phyloP scores from a whole-genome alignment of 306 rosid genomes.

The Nissolia schottii region DNA sequence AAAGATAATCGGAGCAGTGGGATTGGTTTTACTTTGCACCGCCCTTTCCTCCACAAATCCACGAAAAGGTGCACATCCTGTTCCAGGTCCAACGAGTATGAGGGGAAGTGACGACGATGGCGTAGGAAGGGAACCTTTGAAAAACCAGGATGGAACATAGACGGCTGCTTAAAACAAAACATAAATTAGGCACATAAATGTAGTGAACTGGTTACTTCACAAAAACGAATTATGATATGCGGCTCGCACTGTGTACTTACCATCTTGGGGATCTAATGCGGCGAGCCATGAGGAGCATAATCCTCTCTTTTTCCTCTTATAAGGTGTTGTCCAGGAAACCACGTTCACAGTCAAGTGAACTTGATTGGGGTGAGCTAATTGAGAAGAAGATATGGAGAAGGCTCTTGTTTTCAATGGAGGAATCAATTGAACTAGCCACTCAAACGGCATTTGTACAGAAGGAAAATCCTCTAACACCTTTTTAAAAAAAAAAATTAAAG shows the following conservation, averaged over 20 bases:
- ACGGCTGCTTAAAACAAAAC: constrained; percentile 40
- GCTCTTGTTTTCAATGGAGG: constrained; percentile 81
- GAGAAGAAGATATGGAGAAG: constrained; percentile 86
- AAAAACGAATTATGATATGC: neutral
- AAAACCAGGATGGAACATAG: constrained; percentile 67
- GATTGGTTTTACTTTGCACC: constrained; percentile 40
- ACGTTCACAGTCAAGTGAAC: constrained; percentile 83
- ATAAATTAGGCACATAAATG: constrained; percentile 5
- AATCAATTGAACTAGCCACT: constrained; percentile 91
- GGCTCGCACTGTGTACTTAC: constrained; percentile 32
- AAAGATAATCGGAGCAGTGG: constrained; percentile 70
- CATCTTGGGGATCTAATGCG: constrained; percentile 51
- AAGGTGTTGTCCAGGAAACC: constrained; percentile 79
- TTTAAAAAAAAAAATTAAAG: neutral
- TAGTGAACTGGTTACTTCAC: neutral
- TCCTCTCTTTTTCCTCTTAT: constrained; percentile 66
- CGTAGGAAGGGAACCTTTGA: constrained; percentile 73
- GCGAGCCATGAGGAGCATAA: constrained; percentile 93
- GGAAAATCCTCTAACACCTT: constrained; percentile 90
- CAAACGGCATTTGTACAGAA: constrained; percentile 86
- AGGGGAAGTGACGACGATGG: constrained; percentile 82
- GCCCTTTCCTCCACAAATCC: constrained; percentile 89
- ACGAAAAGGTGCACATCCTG: constrained; percentile 88
- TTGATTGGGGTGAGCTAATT: constrained; percentile 62
- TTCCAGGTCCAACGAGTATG: constrained; percentile 88